Evolutionary conservation across 2,329 filamentous ascomycete species (phyloP), one percentile per base, ranked within the genome.

Genomic region (Aspergillus bombycis): DNA sequence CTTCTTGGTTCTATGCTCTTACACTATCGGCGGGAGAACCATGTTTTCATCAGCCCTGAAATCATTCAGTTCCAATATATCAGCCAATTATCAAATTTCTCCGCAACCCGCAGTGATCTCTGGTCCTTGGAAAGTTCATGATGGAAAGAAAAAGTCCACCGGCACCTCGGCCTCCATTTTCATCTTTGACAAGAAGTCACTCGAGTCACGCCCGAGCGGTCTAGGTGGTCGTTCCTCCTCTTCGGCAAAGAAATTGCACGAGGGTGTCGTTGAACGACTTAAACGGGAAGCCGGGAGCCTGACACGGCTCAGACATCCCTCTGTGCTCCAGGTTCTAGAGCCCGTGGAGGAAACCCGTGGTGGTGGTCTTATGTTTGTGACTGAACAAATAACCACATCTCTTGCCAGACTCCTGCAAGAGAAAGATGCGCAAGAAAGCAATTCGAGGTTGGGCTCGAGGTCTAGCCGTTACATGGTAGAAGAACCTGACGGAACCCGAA

Each of bases 21-120:
- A 38, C 23, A 32, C 16, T 38, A 23, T 38, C n/a, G 14, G 48
- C 21, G 19, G 28, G 21, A 45, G 56, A 76, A 86, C 75, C 77
- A 97, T 98, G 94, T 97, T 97, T 80, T 92, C 93, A 75, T 94
- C 90, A 66, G 92, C 93, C 68, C 86, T 98, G 77, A 98, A 98
- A 81, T 96, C 94, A 67, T 94, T 98, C 78, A 90, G 89, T 68
- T 94, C 91, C 65, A 97, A 97, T 80, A 98, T 99, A 81, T 89
- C 89, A 64, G 89, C 91, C 75, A 96, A 97, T 81, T 99, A 99
- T 80, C 88, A 91, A 70, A 84, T 98, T 68, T 90, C 92, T 26
- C 85, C 89, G 30, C 88, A 87, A 64, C 87, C 91, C 12, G 90
- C 88, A n/a, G 91, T 93, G 58, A 88, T 88, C 58, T 92, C 94